Percentiles rank a stretch among this genome's conserved stretches.
phyloP scores from a whole-genome alignment of 768 basidiomycete genomes.

The Artomyces pyxidatus region DNA sequence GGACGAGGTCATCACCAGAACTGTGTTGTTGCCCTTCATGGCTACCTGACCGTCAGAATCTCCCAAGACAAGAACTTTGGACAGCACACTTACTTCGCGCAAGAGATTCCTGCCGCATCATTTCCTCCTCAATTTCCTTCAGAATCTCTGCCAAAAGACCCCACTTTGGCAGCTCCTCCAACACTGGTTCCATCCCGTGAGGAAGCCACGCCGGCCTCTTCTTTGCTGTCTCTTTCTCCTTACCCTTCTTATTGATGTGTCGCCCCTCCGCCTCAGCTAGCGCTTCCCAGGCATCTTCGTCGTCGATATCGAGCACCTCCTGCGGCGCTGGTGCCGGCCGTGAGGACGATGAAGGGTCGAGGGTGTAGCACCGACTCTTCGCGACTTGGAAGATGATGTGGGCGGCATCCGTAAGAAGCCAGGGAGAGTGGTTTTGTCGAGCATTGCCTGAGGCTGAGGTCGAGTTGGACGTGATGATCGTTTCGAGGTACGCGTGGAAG shows the following conservation, averaged over 20 bases:
- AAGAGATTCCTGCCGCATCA: constrained; percentile 49
- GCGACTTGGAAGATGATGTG: constrained; percentile 78
- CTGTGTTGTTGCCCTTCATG: constrained; percentile 57
- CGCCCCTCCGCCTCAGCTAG: constrained; percentile 53
- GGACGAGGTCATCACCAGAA: constrained; percentile 86
- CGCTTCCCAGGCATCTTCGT: constrained; percentile 68
- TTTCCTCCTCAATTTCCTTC: constrained; percentile 85
- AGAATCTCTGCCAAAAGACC: constrained; percentile 73
- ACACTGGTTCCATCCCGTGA: constrained; percentile 68
- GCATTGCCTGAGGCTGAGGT: constrained; percentile 39
- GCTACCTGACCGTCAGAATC: constrained; percentile 10
- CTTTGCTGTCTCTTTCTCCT: constrained; percentile 11
- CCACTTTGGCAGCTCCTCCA: constrained; percentile 98
- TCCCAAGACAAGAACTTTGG: background rate
- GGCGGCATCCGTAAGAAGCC: constrained; percentile 91
- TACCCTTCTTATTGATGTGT: constrained; percentile 6
- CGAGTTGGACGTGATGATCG: constrained; percentile 61
- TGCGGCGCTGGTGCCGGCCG: too few relatives aligned
- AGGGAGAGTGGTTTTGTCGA: constrained; percentile 68
- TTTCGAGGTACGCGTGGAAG: constrained; percentile 89
- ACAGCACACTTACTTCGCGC: constrained; percentile 12
- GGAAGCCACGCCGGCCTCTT: constrained; percentile 58
- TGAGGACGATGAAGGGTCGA: constrained; percentile 23
- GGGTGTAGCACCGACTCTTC: constrained; percentile 71
- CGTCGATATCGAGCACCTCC: constrained; percentile 43